These are phyloP conservation scores for Odonthalia washingtoniensis DNA, from an alignment of 31 red algal genomes.

Conservation along the genomic window DNA sequence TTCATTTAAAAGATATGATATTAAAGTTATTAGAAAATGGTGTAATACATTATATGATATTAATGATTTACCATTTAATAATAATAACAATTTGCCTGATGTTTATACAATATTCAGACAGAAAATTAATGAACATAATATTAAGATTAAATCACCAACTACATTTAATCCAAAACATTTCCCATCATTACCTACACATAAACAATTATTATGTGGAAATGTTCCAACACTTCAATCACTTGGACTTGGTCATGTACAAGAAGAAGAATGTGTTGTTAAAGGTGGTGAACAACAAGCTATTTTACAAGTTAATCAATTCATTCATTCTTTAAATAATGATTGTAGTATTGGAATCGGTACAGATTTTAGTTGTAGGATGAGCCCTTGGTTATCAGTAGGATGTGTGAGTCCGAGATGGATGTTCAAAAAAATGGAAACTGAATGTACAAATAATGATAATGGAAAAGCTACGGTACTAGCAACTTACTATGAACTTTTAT, in stretches of 20 bases:
- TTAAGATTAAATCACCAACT: constrained; percentile 75
- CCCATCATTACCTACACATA: constrained; percentile 52
- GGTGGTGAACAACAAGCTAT: constrained; percentile 96
- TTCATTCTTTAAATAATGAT: constrained; percentile 44
- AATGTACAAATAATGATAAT: constrained; percentile 38
- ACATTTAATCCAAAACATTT: constrained; percentile 75
- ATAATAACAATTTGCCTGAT: constrained; percentile 92
- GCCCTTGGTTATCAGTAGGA: constrained; percentile 97
- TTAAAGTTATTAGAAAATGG: constrained; percentile 79
- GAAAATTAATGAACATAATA: constrained; percentile 72
- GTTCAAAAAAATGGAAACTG: constrained; percentile 85
- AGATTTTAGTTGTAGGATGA: constrained; percentile 97
- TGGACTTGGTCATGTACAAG: constrained; percentile 43
- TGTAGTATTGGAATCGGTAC: constrained; percentile 73
- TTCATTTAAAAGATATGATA: constrained; percentile 67
- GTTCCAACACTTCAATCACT: constrained; percentile 85
- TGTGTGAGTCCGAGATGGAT: constrained; percentile 95
- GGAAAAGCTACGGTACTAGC: constrained; percentile 69
- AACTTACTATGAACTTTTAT: constrained; percentile 89
- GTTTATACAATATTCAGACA: constrained; percentile 96
- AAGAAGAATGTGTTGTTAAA: constrained; percentile 53
- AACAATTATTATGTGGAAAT: constrained; percentile 70
- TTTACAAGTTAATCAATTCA: constrained; percentile 74
- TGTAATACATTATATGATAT: constrained; percentile 94
- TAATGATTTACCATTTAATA: constrained; percentile 93